phyloP scores from a whole-genome alignment of 306 rosid species.

The Calophaca sinica region DNA sequence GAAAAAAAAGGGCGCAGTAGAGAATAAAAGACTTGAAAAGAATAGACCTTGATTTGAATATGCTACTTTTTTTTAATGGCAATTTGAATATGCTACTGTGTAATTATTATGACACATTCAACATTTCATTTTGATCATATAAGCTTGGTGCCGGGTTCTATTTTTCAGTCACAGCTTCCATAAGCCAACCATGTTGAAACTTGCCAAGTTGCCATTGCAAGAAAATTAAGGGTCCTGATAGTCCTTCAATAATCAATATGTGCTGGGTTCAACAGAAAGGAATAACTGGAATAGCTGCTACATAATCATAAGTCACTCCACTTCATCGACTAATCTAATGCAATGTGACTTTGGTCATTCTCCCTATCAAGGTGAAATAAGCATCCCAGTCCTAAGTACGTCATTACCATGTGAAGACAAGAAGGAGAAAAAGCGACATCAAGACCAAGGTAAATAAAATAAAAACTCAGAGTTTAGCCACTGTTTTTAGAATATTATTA shows the following conservation, averaged over 20 bases:
- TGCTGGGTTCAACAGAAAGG: neutral
- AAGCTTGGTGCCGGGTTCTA: neutral
- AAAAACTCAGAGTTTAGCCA: neutral
- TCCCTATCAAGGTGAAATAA: conserved; percentile 1
- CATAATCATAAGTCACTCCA: neutral
- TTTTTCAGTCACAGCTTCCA: neutral
- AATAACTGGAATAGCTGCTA: neutral
- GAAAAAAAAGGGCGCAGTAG: neutral
- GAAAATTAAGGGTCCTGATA: neutral
- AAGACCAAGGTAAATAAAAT: conserved; percentile 24
- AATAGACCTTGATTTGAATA: conserved; percentile 8
- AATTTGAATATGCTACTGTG: too few relatives aligned
- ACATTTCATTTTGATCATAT: neutral
- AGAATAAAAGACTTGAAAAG: conserved; percentile 23
- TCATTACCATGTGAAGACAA: neutral
- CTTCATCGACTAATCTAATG: neutral
- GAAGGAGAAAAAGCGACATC: neutral
- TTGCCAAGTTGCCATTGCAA: neutral
- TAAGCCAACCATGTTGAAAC: conserved; percentile 8
- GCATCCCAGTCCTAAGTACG: conserved; percentile 18
- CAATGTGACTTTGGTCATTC: conserved; percentile 5
- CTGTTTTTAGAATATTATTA: neutral
- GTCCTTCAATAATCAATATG: neutral
- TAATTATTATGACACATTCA: neutral
- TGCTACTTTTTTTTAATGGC: neutral